These are phyloP conservation scores for Herpotrichia juniperi DNA, from an alignment of 2,329 filamentous ascomycete species.

Conservation along the genomic window DNA sequence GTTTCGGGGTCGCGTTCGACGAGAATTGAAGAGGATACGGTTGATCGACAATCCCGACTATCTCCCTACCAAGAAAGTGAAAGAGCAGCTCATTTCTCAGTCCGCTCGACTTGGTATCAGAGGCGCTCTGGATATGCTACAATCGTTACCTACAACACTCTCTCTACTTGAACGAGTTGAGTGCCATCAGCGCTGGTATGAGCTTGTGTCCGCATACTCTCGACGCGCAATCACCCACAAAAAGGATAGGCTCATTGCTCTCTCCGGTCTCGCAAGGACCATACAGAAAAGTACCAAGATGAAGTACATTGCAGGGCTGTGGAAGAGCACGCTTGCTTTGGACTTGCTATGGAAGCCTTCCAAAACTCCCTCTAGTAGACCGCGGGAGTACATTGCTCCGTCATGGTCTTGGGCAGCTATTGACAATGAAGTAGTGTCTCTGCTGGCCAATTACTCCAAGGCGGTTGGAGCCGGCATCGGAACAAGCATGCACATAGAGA, in stretches of 20 bases:
- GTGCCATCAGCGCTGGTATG: slow-evolving; percentile 1
- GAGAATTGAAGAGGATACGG: no score
- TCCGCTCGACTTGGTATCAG: neutral
- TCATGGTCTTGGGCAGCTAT: neutral
- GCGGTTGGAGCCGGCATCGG: neutral
- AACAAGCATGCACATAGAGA: neutral
- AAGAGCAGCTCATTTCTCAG: neutral
- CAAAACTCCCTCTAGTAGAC: neutral
- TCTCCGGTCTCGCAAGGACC: neutral
- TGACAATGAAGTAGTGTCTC: neutral
- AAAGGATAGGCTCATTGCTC: neutral
- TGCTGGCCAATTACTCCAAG: neutral
- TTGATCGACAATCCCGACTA: no score
- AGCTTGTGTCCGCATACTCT: neutral
- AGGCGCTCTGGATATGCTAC: neutral
- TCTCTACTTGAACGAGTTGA: neutral
- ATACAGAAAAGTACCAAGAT: neutral
- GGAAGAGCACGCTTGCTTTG: neutral
- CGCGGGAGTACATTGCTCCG: neutral
- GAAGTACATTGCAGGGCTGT: neutral
- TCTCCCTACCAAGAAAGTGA: neutral
- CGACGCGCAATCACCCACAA: neutral
- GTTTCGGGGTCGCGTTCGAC: no score
- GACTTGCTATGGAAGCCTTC: neutral
- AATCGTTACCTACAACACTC: neutral